Evolutionary conservation across 225 moss, liverwort and hornwort species (phyloP), one percentile per base, ranked within the genome.

Genomic region (Sphagnum contortum): DNA sequence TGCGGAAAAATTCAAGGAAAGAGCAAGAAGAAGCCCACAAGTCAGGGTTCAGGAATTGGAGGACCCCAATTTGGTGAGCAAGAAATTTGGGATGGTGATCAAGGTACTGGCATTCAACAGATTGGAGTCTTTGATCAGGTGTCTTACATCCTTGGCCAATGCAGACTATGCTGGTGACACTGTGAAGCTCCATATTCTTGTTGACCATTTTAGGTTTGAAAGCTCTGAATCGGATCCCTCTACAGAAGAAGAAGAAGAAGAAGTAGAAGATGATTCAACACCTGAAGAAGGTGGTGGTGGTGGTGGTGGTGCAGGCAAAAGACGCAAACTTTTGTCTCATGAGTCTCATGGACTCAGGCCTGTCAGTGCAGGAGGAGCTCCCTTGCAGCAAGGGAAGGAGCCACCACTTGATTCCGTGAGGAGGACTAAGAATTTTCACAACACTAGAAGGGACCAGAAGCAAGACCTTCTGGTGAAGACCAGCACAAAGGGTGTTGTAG

Each of bases 91-190:
- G 72, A 61, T 98, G 72, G 82, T 91, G 49, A 93, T 98, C 76
- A 98, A 98, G 76, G 87, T 98, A 47, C 70, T 98, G 29, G 78
- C 96, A 44, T 80, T 82, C 68, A 93, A 89, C 69, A 77, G 85
- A 63, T 75, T 83, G 59, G 69, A 79, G 11, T 87, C 96, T 13
- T 73, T 98, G 14, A 48, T 70, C 57, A 81, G 96, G 51, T 91
- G 93, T 66, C 84, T 98, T 55, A 68, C 49, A 47, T 98, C 96
- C 6, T 80, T 98, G 9, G 74, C 82, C 29, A 64, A 65, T 48
- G 90, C 90, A 9, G 93, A 98, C 68, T 98, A 89, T 55, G 87
- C 81, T 47, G 91, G 96, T 8, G 96, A 98, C 73, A 51, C 14
- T 47, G 96, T 93, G 45, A 83, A 89, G 45, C 79, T 98, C 67